Conservation (phyloP, 2,329 filamentous ascomycete genomes). For the Hypoxylon sp. region DNA sequence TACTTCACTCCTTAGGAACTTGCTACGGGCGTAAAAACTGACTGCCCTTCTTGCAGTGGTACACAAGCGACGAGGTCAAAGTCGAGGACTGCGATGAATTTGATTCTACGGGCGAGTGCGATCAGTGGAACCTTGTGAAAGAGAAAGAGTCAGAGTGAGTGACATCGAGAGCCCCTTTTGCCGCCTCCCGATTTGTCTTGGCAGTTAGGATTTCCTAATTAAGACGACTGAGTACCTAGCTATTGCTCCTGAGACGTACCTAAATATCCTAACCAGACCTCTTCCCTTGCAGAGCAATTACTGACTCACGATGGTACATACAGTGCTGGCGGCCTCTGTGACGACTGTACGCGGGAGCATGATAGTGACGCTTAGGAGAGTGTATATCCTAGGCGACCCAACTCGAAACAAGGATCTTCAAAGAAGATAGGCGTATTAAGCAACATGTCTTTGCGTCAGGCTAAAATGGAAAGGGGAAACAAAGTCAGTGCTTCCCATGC, state of each 20-base stretch:
- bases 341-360: constrained; percentile 47
- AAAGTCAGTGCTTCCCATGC: not conserved
- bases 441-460: not conserved
- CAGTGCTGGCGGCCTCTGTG: constrained; percentile 46
- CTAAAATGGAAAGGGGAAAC: not conserved
- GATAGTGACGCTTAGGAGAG: constrained; percentile 32
- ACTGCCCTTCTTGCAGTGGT: constrained; percentile 43
- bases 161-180: no score
- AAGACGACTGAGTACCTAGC: no score
- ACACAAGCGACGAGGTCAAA: constrained; percentile 52
- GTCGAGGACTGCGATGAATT: constrained; percentile 47
- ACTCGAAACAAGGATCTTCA: not conserved
- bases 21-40: constrained; percentile 10
- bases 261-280: no score
- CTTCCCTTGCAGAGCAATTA: no score
- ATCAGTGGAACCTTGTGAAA: constrained; percentile 42
- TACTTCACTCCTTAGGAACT: not conserved
- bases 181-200: no score
- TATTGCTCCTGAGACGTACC: no score
- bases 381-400: not conserved
- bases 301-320: no score
- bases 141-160: constrained; percentile 45
- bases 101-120: constrained; percentile 42
- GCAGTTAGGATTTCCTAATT: no score
- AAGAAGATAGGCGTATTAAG: not conserved